These are phyloP conservation scores for Aspergillus sp. DNA, from an alignment of 2,329 filamentous ascomycete genomes.

Conservation along the genomic window DNA sequence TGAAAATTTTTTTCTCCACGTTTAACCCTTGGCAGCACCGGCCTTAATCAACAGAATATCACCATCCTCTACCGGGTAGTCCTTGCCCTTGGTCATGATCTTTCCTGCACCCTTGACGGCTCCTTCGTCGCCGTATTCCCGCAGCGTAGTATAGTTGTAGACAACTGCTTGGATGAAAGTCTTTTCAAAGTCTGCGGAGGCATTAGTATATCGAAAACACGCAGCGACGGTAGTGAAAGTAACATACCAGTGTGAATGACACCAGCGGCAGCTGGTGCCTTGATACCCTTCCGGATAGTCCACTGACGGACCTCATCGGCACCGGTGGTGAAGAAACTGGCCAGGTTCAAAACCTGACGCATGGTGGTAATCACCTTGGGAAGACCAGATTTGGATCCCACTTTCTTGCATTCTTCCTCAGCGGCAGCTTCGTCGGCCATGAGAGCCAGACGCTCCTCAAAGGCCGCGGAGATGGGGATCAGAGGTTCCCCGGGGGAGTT, in stretches of 20 bases:
- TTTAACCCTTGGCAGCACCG: conserved; percentile 42
- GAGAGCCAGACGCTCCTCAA: conserved; percentile 82
- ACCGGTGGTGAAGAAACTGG: conserved; percentile 95
- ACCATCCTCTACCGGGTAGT: conserved; percentile 58
- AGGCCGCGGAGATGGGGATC: conserved; percentile 84
- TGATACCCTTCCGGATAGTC: conserved; percentile 92
- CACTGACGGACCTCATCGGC: conserved; percentile 95
- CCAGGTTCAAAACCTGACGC: conserved; percentile 82
- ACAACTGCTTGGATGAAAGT: conserved; percentile 96
- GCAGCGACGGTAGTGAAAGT: neutral
- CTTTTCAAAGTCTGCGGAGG: conserved; percentile 76
- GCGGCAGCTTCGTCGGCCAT: conserved; percentile 71
- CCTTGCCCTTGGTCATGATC: conserved; percentile 97
- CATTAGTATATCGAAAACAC: conserved; percentile 1
- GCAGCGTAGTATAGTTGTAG: conserved; percentile 76
- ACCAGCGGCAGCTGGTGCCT: conserved; percentile 94
- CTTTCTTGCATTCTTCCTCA: conserved; percentile 76
- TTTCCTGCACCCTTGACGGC: conserved; percentile 91
- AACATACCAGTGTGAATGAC: conserved; percentile 71
- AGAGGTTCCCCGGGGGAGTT: conserved; percentile 81
- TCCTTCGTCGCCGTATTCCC: conserved; percentile 80
- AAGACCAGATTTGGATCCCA: conserved; percentile 78
- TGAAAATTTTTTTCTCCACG: too few relatives aligned
- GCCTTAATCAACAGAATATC: conserved; percentile 75
- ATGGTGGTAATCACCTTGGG: conserved; percentile 89